Evolutionary conservation across 768 basidiomycete species (phyloP), one percentile per base, ranked within the genome.

Genomic region (Lactarius sanguifluus): DNA sequence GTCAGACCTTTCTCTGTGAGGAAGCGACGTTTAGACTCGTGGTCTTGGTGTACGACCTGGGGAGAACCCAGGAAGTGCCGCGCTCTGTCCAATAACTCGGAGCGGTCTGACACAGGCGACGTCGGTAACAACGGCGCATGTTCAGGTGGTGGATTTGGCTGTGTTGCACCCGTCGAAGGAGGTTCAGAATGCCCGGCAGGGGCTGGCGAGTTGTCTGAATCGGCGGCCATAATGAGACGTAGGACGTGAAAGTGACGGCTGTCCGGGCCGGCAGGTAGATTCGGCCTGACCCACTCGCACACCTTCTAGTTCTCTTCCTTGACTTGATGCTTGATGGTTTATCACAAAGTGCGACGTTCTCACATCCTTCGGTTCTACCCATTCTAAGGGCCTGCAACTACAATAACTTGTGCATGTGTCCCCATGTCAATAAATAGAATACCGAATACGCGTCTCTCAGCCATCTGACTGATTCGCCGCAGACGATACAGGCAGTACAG

Each of bases 1-100:
- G 78, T 79, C 32, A 93, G 77, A 1, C 91, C 91, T 71, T 92
- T 92, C 70, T 90, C 89, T 0, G 72, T 72, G 15, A 93, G 81
- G 68, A 93, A 93, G 59, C 77, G 76, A 9, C 85, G 83, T 72
- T 90, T 90, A 3, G 83, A 81, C 1, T 73, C 63, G 0, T 74
- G 45, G 70, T 89, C 86, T 69, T 91, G 86, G 56, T 82, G 75
- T 15, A 80, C 79, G 25, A 90, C 81, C 71, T 89, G 86, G 3
- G 88, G 85, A 3, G 91, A 90, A 13, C 75, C 75, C 18, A 93
- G 78, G 73, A 93, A 92, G 13, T 81, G 69, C 28, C 87, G 83
- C 10, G 90, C 91, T 62, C 81, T 83, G 28, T 74, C 70, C 45
- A 80, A 58, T 5, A 79, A 72, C n/a, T 74, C 74, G 4, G 64